phyloP scores from a whole-genome alignment of 371 early-diverging fungal genomes.

The Mortierella sp. region DNA sequence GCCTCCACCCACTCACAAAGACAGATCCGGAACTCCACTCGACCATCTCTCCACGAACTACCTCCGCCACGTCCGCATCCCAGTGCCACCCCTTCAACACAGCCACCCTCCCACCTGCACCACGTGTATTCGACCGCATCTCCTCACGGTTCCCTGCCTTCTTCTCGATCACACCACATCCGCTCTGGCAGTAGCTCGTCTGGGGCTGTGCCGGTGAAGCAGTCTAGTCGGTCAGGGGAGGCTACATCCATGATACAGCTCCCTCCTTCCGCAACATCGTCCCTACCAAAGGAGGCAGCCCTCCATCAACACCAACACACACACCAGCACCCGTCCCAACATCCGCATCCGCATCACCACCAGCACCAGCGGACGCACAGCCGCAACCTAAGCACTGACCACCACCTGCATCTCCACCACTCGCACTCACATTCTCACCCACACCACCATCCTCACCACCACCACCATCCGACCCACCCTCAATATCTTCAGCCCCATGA shows the following conservation, averaged over 20 bases:
- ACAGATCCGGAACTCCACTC: too few relatives aligned
- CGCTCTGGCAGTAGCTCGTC: too few relatives aligned
- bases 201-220: too few relatives aligned
- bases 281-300: background rate
- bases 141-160: background rate
- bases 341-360: background rate
- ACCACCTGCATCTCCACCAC: background rate
- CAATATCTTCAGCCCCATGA: background rate
- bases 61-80: background rate
- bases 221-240: too few relatives aligned
- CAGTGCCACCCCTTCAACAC: background rate
- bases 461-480: conserved; percentile 4
- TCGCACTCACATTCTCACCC: background rate
- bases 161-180: too few relatives aligned
- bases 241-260: too few relatives aligned
- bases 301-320: background rate
- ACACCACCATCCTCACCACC: conserved; percentile 2
- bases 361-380: conserved; percentile 1
- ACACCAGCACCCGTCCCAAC: background rate
- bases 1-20: too few relatives aligned
- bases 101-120: background rate
- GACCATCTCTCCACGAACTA: too few relatives aligned
- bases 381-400: conserved; percentile 2
- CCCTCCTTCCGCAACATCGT: background rate
- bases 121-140: background rate